phyloP scores from a whole-genome alignment of 176 grass and related monocot species.

The Rhipidocladum racemiflorum region DNA sequence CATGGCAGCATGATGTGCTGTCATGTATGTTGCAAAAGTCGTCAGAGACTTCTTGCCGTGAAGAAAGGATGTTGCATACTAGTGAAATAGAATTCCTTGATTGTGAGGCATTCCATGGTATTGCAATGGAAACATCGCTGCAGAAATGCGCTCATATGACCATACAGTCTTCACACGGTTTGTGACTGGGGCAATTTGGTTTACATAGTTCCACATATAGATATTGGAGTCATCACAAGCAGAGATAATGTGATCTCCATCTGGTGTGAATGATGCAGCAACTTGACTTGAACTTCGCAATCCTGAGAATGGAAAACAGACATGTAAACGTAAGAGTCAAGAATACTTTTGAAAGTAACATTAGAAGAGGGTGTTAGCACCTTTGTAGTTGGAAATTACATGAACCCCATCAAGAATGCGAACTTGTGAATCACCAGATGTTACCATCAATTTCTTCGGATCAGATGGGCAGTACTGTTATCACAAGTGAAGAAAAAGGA shows the following conservation, averaged over 20 bases:
- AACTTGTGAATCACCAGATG: conserved; percentile 81
- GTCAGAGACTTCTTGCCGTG: conserved; percentile 34
- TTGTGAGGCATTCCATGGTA: conserved; percentile 70
- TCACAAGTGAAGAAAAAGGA: conserved; percentile 1
- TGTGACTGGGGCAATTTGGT: conserved; percentile 44
- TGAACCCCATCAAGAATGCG: conserved; percentile 73
- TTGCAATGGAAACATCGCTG: conserved; percentile 51
- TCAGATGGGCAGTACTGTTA: conserved; percentile 84
- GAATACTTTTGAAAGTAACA: neutral
- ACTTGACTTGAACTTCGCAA: conserved; percentile 57
- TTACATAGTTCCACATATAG: conserved; percentile 68
- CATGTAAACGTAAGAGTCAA: conserved; percentile 19
- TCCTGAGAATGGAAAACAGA: conserved; percentile 37
- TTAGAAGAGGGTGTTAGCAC: conserved; percentile 31
- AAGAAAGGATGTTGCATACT: conserved; percentile 48
- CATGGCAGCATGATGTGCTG: neutral
- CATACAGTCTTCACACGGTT: conserved; percentile 43
- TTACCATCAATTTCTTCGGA: conserved; percentile 79
- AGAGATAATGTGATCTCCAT: conserved; percentile 82
- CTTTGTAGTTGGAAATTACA: conserved; percentile 76
- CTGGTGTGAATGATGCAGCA: conserved; percentile 75
- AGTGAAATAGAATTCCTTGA: conserved; percentile 37
- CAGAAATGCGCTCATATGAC: conserved; percentile 64
- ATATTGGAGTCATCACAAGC: conserved; percentile 67
- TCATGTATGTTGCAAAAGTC: conserved; percentile 20